phyloP scores from a whole-genome alignment of 768 basidiomycete species.

The Termitomyces titanicus region DNA sequence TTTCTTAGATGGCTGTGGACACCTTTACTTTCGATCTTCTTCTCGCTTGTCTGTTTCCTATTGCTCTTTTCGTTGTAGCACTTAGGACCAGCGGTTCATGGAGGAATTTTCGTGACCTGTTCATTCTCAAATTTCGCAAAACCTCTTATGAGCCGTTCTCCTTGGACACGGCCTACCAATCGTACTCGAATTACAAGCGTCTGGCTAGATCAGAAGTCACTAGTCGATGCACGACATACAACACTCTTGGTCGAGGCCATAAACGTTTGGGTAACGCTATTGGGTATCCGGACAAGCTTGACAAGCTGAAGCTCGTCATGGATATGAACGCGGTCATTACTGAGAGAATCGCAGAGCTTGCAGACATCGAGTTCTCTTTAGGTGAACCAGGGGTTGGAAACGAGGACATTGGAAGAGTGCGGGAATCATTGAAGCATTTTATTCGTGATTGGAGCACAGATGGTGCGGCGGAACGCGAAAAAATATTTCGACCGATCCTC shows the following conservation, averaged over 20 bases:
- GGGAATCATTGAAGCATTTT: constrained; percentile 65
- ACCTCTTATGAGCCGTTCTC: constrained; percentile 36
- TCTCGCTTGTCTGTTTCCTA: constrained; percentile 35
- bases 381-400: constrained; percentile 8
- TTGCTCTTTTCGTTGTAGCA: constrained; percentile 29
- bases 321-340: constrained; percentile 34
- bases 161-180: constrained; percentile 35
- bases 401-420: constrained; percentile 45
- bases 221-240: constrained; percentile 40
- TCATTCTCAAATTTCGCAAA: constrained; percentile 21
- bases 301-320: constrained; percentile 37
- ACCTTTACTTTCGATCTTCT: constrained; percentile 31
- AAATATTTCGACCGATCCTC: constrained; percentile 56
- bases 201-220: constrained; percentile 39
- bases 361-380: constrained; percentile 25
- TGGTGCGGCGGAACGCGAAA: constrained; percentile 49
- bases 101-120: constrained; percentile 23
- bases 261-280: constrained; percentile 48
- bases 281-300: constrained; percentile 53
- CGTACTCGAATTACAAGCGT: constrained; percentile 40
- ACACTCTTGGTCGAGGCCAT: constrained; percentile 38
- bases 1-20: background rate
- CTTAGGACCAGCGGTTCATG: constrained; percentile 19
- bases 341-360: constrained; percentile 36
- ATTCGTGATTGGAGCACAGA: constrained; percentile 68